These are phyloP conservation scores for Gryganskiella cystojenkinii DNA, from an alignment of 192 early-diverging fungal species.

Conservation along the genomic window DNA sequence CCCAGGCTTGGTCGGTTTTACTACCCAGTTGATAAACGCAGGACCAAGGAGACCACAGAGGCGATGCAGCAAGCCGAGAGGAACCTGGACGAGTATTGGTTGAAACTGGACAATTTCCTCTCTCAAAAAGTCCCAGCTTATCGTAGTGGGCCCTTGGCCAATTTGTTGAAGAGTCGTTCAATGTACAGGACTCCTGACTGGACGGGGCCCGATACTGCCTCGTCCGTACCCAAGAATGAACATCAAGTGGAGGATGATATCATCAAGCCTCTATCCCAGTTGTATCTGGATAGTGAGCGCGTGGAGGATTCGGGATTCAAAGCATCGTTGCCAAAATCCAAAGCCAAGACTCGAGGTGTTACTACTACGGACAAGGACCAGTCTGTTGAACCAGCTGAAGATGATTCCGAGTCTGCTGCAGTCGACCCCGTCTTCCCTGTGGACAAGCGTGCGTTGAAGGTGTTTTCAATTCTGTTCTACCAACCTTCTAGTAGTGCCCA, in stretches of 20 bases:
- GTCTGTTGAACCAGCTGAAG: no score
- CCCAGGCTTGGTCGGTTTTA: slow-evolving; percentile 22
- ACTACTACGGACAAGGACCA: background rate
- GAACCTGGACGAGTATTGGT: slow-evolving; percentile 28
- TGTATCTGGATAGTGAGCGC: slow-evolving; percentile 11
- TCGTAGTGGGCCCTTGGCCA: no score
- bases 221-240: slow-evolving; percentile 12
- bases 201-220: slow-evolving; percentile 16
- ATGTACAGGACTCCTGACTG: slow-evolving; percentile 44
- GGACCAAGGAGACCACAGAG: slow-evolving; percentile 11
- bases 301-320: background rate
- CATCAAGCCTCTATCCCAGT: no score
- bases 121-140: no score
- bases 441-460: slow-evolving; percentile 32
- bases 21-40: slow-evolving; percentile 35
- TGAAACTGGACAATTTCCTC: slow-evolving; percentile 12
- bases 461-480: slow-evolving; percentile 41
- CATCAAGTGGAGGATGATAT: slow-evolving; percentile 8
- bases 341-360: slow-evolving; percentile 42
- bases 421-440: slow-evolving; percentile 25
- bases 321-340: slow-evolving; percentile 15
- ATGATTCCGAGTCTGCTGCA: background rate
- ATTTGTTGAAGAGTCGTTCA: no score
- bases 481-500: slow-evolving; percentile 20
- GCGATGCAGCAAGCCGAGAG: no score